Evolutionary conservation across 2,329 filamentous ascomycete genomes (phyloP).

Genomic region (Graphilbum sp.): DNA sequence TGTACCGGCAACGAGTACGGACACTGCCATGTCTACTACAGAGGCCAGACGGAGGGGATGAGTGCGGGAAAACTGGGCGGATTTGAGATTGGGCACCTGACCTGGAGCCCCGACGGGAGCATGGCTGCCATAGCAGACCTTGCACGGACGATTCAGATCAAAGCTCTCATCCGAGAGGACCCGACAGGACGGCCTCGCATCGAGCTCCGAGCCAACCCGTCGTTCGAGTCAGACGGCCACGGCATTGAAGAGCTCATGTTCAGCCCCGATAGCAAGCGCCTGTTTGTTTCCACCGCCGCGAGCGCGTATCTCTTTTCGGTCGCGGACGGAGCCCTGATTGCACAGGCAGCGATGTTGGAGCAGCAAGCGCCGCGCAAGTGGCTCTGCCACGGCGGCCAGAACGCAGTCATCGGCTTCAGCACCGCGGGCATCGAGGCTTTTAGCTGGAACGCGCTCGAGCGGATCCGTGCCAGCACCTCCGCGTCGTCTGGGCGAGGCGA

Average conservation of each 20-base stretch:
- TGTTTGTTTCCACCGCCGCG: background rate
- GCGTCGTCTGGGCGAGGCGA: too few relatives aligned
- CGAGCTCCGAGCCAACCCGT: too few relatives aligned
- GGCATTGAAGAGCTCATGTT: background rate
- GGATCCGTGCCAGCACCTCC: too few relatives aligned
- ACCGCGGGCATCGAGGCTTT: background rate
- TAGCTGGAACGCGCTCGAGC: background rate
- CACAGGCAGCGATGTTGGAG: background rate
- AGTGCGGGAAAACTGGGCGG: background rate
- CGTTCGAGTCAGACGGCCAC: background rate
- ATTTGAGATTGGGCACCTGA: background rate
- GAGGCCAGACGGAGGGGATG: background rate
- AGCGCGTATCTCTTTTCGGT: background rate
- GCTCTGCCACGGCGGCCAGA: background rate
- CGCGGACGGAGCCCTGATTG: background rate
- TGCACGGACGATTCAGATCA: too few relatives aligned
- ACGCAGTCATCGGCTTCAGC: background rate
- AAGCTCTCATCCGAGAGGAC: too few relatives aligned
- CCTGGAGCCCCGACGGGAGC: too few relatives aligned
- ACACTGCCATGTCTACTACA: background rate
- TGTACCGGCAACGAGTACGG: background rate
- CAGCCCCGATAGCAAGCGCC: background rate
- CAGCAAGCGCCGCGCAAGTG: background rate
- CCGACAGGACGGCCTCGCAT: too few relatives aligned
- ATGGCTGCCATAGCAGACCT: too few relatives aligned